phyloP scores from a whole-genome alignment of 257 asterid genomes.

The Solanum stenotomum region DNA sequence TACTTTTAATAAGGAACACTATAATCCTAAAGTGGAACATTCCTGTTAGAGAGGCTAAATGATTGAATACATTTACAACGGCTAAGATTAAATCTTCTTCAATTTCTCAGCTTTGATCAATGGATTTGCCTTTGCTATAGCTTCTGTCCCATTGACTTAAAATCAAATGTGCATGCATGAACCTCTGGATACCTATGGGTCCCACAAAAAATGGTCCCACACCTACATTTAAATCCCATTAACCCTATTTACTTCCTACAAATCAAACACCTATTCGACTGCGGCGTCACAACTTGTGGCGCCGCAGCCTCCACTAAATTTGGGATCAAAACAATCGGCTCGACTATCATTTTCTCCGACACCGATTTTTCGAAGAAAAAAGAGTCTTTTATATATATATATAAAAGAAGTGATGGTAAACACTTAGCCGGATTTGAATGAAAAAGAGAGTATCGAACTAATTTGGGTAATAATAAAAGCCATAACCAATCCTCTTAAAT shows the following conservation, averaged over 20 bases:
- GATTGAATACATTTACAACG: background rate
- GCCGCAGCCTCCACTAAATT: background rate
- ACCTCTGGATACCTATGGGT: conserved; percentile 82
- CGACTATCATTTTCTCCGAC: background rate
- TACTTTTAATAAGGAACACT: no score
- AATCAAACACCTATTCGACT: conserved; percentile 41
- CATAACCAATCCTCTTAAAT: no score
- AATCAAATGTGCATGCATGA: conserved; percentile 65
- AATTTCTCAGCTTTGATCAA: conserved; percentile 50
- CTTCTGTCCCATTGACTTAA: conserved; percentile 74
- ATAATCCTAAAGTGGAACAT: no score
- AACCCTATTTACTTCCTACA: conserved; percentile 75
- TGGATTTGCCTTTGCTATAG: conserved; percentile 82
- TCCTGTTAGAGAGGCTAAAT: no score
- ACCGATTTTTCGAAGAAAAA: background rate
- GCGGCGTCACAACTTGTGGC: background rate
- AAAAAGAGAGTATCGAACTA: no score
- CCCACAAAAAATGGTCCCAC: conserved; percentile 74
- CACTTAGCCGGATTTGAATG: no score
- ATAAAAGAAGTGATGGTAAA: no score
- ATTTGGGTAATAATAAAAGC: no score
- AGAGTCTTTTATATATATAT: background rate
- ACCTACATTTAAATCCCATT: conserved; percentile 75
- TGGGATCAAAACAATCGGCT: background rate
- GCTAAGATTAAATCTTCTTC: conserved; percentile 44